Base-by-base conservation (phyloP, 306 rosid species). In the Glycine latifolia region DNA sequence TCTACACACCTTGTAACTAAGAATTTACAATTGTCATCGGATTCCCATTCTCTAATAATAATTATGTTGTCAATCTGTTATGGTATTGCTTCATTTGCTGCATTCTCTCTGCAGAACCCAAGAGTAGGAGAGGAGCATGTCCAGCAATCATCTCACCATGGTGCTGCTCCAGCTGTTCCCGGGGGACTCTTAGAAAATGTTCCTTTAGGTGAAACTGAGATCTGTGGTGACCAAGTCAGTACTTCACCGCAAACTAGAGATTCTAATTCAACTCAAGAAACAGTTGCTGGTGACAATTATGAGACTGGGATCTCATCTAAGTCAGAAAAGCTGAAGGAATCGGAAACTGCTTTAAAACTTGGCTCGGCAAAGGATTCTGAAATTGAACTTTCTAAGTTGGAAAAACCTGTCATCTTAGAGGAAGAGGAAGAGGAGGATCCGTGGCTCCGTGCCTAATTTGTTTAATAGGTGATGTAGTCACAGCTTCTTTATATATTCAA, bases 381-480 rank as follows among this genome's bases (percentile, higher is more conserved):
- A 77, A 78, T 85, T 86, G 97, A 90, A 84, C 89, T 84, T 76
- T 54, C 88, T 16, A 90, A 91, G 68, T 44, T 84, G 41, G 88
- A 80, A 56, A 86, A 89, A 65, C 65, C 95, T 79, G 44, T 26
- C 31, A 26, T 79, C 67, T 81, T 39, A 81, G 76, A 82, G 68
- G 87, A 69, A 4, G 97, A 90, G 78, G 96, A 95, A 75, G 97
- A 91, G 85, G 97, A 94, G 74, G 82, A 4, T 26, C 31, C 31
- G 59, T 95, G 74, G 82, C 3, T 26, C 31, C 31, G 59, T 95
- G 99, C 80, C 97, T 92, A 50, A 89, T 88, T 82, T 95, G 99
- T 88, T 90, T 93, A 88, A 97, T 93, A 78, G 99, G 98, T 95
- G 85, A 91, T 67, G 61, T 14, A 67, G 65, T 10, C 67, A 43